A percentile compares a stretch with the other conserved stretches of the same genome.
phyloP scores from a whole-genome alignment of 2,329 filamentous ascomycete genomes.

The Cercospora sesami region DNA sequence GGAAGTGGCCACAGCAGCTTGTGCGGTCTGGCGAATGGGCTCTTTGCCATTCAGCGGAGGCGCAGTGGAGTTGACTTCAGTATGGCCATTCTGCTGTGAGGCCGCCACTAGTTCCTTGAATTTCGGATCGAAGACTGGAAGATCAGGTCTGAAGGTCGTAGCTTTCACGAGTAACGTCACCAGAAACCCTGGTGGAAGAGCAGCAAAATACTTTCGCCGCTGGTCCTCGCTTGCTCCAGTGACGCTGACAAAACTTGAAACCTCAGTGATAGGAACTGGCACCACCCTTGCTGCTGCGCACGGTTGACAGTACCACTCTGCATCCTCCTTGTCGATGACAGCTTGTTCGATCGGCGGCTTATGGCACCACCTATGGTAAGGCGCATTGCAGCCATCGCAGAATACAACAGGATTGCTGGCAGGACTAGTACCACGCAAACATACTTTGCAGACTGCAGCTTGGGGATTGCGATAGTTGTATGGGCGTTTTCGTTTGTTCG shows the following conservation, averaged over 20 bases:
- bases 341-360: conserved; percentile 71
- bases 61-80: background rate
- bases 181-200: conserved; percentile 61
- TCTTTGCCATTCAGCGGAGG: background rate
- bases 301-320: conserved; percentile 69
- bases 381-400: conserved; percentile 76
- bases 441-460: conserved; percentile 68
- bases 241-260: conserved; percentile 43
- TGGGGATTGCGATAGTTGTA: conserved; percentile 54
- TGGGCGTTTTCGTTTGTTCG: conserved; percentile 59
- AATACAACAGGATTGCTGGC: conserved; percentile 79
- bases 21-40: background rate
- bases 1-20: background rate
- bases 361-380: conserved; percentile 82
- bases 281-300: conserved; percentile 56
- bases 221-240: conserved; percentile 35
- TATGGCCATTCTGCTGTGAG: conserved; percentile 16
- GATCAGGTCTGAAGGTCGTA: conserved; percentile 61
- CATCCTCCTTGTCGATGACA: conserved; percentile 64
- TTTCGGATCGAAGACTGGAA: conserved; percentile 62
- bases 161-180: conserved; percentile 65
- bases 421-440: conserved; percentile 70
- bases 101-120: conserved; percentile 19
- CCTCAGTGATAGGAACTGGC: conserved; percentile 44
- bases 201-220: conserved; percentile 56